Base-by-base conservation (phyloP, 2,329 filamentous ascomycete species). In the Cercospora sp. region DNA sequence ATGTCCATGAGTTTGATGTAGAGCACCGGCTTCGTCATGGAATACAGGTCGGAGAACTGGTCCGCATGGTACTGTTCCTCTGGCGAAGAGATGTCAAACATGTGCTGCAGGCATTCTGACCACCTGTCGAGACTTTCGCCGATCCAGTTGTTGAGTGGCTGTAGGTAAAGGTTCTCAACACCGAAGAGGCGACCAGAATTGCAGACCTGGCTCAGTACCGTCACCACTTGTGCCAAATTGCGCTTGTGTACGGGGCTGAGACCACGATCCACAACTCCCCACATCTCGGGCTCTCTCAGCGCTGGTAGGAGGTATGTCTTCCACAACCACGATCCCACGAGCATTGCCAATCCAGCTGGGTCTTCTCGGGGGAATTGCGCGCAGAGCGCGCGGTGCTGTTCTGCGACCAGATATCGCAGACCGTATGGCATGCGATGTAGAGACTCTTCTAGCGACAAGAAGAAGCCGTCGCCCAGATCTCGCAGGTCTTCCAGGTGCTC, bases 1-100 rank as follows among this genome's bases (percentile, higher is more conserved):
- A 99, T 94, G 78, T 99, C 95, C 16, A 91, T 88, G 88, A 99
- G 94, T 82, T 99, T 99, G 84, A 99, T 97, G 83, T 98, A 99
- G n/a, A 99, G 85, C 0, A 94, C 98, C 6, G 95, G 95, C 80
- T 97, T 97, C 71, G 93, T 95, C 79, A 96, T 94, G 66, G 94
- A 92, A 78, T 98, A 98, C 6, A 99, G 86, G 77, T 99, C 95
- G 78, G 97, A 98, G 87, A 95, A 99, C 79, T 98, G 95, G 78
- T 99, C 95, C 78, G 99, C 97, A 79, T 98, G 94, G 77, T 98
- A 99, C 26, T 95, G 95, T 63, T 88, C 86, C 80, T 99, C 95
- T 0, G 93, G 92, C 74, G 95, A 90, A 13, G 91, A 89, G 12
- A 98, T 91, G 12, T 90, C 88, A 72, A 99, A 92, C 69, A 98